phyloP scores from a whole-genome alignment of 2,329 filamentous ascomycete genomes.

The Epicoccum sorghinum region DNA sequence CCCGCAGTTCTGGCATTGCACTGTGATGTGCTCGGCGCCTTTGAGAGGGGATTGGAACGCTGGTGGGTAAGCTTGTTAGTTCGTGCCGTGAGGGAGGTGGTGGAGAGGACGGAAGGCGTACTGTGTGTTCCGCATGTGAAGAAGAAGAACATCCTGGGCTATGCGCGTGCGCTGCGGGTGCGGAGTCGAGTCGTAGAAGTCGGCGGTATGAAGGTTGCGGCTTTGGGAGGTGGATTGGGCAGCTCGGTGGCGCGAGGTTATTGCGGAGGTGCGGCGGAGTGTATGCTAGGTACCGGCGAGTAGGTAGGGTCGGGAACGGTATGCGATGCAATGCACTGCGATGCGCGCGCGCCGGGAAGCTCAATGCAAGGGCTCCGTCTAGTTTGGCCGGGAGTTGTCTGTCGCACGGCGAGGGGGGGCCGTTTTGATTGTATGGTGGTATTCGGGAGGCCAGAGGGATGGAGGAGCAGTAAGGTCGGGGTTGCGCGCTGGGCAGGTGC shows the following conservation, averaged over 20 bases:
- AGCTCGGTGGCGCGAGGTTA: too few relatives aligned
- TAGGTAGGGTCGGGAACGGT: too few relatives aligned
- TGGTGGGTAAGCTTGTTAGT: slow-evolving; percentile 14
- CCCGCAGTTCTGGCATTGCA: slow-evolving; percentile 60
- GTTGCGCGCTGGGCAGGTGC: background rate
- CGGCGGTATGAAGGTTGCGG: background rate
- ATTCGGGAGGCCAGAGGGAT: slow-evolving; percentile 1
- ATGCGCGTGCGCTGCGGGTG: slow-evolving; percentile 1
- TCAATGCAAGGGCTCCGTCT: slow-evolving; percentile 8
- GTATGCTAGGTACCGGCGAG: too few relatives aligned
- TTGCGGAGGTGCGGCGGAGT: slow-evolving; percentile 1
- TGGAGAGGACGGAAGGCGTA: slow-evolving; percentile 29
- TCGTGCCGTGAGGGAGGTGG: too few relatives aligned
- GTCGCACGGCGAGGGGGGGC: slow-evolving; percentile 12
- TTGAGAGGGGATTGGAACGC: slow-evolving; percentile 54
- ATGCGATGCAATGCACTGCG: background rate
- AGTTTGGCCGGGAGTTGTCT: background rate
- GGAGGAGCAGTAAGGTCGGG: background rate
- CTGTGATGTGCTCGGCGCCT: slow-evolving; percentile 57
- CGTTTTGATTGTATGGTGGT: slow-evolving; percentile 15
- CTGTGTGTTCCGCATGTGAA: slow-evolving; percentile 59
- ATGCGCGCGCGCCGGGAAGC: slow-evolving; percentile 8
- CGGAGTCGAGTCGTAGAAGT: background rate
- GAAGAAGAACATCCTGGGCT: slow-evolving; percentile 53
- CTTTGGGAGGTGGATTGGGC: background rate